These are phyloP conservation scores for Fonsecaea monophora DNA, from an alignment of 2,329 filamentous ascomycete species.

Conservation along the genomic window DNA sequence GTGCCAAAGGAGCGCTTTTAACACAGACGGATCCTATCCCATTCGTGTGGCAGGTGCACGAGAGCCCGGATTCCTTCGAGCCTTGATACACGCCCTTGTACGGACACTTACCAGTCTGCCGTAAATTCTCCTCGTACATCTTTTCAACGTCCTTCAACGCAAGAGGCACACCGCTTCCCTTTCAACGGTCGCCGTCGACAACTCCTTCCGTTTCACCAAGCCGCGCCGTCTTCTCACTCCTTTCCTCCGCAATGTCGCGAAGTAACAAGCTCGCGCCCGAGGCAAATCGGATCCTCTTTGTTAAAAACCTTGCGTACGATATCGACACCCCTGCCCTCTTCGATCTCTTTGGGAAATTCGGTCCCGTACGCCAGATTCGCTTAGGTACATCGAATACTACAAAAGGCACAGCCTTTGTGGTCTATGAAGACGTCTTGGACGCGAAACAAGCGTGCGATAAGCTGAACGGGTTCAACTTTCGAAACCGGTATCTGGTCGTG, in stretches of 20 bases:
- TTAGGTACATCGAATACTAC: conserved; percentile 97
- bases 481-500: conserved; percentile 96
- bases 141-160: conserved; percentile 1
- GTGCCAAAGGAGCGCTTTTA: neutral
- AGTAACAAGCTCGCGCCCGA: conserved; percentile 88
- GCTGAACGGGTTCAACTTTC: conserved; percentile 99
- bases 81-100: conserved; percentile 6
- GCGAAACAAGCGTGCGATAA: conserved; percentile 99
- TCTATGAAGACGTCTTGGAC: conserved; percentile 99
- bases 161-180: neutral
- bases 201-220: neutral
- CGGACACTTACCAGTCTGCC: neutral
- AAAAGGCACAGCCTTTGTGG: conserved; percentile 97
- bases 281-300: conserved; percentile 99
- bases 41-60: neutral
- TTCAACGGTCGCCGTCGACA: neutral
- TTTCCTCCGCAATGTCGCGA: conserved; percentile 34
- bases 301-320: conserved; percentile 99
- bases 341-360: conserved; percentile 98
- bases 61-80: neutral
- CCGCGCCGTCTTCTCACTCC: neutral
- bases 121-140: conserved; percentile 6
- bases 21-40: neutral
- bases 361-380: conserved; percentile 95
- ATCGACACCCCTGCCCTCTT: conserved; percentile 97